Percentiles rank a stretch among this genome's conserved stretches.
Conservation (phyloP, 2,329 filamentous ascomycete species). For the Karstenula rhodostoma region DNA sequence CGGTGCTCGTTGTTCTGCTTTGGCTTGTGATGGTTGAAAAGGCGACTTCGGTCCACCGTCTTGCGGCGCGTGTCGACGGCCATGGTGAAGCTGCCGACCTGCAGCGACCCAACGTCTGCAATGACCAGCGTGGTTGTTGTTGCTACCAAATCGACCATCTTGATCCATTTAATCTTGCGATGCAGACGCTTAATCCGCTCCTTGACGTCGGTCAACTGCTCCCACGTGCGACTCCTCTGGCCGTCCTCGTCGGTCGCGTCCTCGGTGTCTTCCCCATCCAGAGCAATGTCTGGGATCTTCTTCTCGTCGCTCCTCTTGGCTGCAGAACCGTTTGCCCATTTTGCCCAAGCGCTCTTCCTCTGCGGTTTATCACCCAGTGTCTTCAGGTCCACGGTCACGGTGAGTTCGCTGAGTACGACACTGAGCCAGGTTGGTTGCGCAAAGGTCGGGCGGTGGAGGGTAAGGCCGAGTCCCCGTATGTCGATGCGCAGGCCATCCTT, state of each 20-base stretch:
- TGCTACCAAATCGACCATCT: slow-evolving; percentile 87
- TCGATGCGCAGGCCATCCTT: slow-evolving; percentile 89
- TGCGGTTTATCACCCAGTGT: slow-evolving; percentile 60
- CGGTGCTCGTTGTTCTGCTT: slow-evolving; percentile 64
- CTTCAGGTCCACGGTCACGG: slow-evolving; percentile 80
- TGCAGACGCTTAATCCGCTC: slow-evolving; percentile 88
- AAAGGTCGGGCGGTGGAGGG: slow-evolving; percentile 92
- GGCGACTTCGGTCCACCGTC: slow-evolving; percentile 87
- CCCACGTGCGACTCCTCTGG: slow-evolving; percentile 78
- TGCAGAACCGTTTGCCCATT: slow-evolving; percentile 42
- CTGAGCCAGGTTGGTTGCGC: slow-evolving; percentile 97
- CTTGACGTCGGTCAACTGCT: slow-evolving; percentile 77
- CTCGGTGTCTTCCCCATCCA: slow-evolving; percentile 26
- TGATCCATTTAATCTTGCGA: slow-evolving; percentile 84
- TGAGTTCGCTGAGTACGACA: slow-evolving; percentile 84
- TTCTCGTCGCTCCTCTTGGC: slow-evolving; percentile 29
- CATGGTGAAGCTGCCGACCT: slow-evolving; percentile 83
- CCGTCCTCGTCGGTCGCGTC: slow-evolving; percentile 44
- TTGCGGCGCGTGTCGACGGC: slow-evolving; percentile 91
- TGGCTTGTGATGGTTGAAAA: slow-evolving; percentile 74
- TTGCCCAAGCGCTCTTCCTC: slow-evolving; percentile 40
- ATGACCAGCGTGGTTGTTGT: slow-evolving; percentile 80
- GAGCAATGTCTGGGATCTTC: slow-evolving; percentile 29
- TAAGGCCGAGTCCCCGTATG: slow-evolving; percentile 85
- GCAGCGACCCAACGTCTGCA: slow-evolving; percentile 81